Evolutionary conservation across 2,329 filamentous ascomycete species (phyloP).

Genomic region (Cytospora chrysosperma): DNA sequence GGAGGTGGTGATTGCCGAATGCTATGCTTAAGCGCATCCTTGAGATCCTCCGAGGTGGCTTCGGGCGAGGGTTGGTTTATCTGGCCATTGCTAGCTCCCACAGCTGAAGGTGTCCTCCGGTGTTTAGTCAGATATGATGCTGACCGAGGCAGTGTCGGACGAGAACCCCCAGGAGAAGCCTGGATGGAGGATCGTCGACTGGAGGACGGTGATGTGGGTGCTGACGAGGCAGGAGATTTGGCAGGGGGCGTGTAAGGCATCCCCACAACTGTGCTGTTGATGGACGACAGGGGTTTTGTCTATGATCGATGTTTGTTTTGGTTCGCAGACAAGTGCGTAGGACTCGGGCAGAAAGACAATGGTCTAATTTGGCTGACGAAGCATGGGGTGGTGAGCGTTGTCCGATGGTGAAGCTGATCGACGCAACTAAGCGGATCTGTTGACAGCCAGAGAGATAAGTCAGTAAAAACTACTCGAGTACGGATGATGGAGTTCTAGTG

Average conservation of each 20-base stretch:
- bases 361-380: neutral
- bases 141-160: conserved; percentile 60
- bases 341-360: neutral
- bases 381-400: conserved; percentile 10
- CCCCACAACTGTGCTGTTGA: conserved; percentile 38
- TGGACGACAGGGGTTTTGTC: conserved; percentile 12
- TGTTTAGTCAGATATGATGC: conserved; percentile 65
- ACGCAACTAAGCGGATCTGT: conserved; percentile 28
- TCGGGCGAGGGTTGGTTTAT: conserved; percentile 46
- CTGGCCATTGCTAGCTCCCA: conserved; percentile 31
- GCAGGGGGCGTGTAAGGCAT: conserved; percentile 90
- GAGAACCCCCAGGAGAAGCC: conserved; percentile 37
- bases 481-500: neutral
- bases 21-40: conserved; percentile 52
- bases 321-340: neutral
- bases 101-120: conserved; percentile 55
- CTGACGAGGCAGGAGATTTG: conserved; percentile 62
- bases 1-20: conserved; percentile 84
- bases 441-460: neutral
- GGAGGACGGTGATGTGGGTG: conserved; percentile 53
- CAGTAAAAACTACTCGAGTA: neutral
- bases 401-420: conserved; percentile 17
- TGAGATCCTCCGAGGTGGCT: conserved; percentile 50
- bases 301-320: neutral
- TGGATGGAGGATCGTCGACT: conserved; percentile 61